Base-by-base conservation (phyloP, 1,139 yeast genomes). In the Candida gigantensis region DNA sequence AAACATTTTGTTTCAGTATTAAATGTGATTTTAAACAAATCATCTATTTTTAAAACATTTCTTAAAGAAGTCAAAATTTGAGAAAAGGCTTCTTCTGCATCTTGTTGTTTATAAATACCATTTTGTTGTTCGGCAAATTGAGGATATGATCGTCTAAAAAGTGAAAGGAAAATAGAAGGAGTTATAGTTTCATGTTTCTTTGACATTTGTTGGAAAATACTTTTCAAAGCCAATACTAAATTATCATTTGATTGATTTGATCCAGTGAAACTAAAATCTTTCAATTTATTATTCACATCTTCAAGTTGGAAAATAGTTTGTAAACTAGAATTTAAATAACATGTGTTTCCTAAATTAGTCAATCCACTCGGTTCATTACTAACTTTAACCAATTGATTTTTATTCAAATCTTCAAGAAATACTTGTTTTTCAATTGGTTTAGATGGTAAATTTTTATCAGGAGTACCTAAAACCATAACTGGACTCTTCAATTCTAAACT, bases 71-170 rank as follows among this genome's bases (percentile, higher is more conserved):
- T 65, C 46, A 90, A 63, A 39, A 92, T 73, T 56, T 86, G 94
- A 10, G 96, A 83, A 65, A 81, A 89, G 17, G 94, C 86, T 58
- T 92, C 99, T 64, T 92, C 99, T 0, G 98, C 98, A 68, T 92
- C 99, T 61, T 92, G 99, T 65, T 92, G 98, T 58, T 86, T 89
- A 57, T 76, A 85, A 42, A 75, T 70, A 1, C 97, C 97, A 34
- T 74, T 73, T 35, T 77, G 79, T 46, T 76, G 72, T 56, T 92
- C 97, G 30, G 85, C 87, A 62, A 94, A 92, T 62, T 94, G 97
- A 1, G 97, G 97, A 53, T 78, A 86, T 14, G 72, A 65, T 38
- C 71, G 68, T 61, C 92, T 77, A 45, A 86, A 69, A 25, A 79
- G 64, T 25, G 79, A 68, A 44, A 90, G 67, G 43, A 90, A 78